phyloP scores from a whole-genome alignment of 2,329 filamentous ascomycete species.

The Hymenoscyphus fructigenus region DNA sequence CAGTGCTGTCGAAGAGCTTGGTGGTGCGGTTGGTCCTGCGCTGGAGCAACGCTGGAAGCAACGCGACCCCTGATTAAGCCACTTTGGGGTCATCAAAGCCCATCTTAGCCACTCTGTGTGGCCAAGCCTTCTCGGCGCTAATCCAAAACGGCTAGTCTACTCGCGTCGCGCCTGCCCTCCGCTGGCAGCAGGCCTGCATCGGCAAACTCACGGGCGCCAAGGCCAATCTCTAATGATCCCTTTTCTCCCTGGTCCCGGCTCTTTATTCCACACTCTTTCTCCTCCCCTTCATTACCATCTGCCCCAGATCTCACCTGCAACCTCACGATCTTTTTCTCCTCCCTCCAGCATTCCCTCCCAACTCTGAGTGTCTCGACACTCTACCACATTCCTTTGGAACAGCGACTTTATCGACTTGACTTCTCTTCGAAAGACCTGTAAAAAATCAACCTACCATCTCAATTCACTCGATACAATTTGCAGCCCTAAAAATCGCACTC shows the following conservation, averaged over 20 bases:
- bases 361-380: slow-evolving; percentile 38
- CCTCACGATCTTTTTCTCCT: slow-evolving; percentile 20
- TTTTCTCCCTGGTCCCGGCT: slow-evolving; percentile 6
- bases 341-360: slow-evolving; percentile 35
- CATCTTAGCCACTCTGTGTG: neutral
- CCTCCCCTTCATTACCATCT: slow-evolving; percentile 16
- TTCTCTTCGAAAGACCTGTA: slow-evolving; percentile 13
- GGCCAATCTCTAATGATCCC: slow-evolving; percentile 2
- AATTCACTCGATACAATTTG: slow-evolving; percentile 13
- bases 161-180: neutral
- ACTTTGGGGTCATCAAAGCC: neutral
- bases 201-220: neutral
- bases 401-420: slow-evolving; percentile 26
- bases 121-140: neutral
- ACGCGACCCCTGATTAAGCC: no score
- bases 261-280: slow-evolving; percentile 5
- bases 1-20: neutral
- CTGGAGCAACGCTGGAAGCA: neutral
- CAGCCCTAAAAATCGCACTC: slow-evolving; percentile 11
- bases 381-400: slow-evolving; percentile 41
- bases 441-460: slow-evolving; percentile 16
- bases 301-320: slow-evolving; percentile 19
- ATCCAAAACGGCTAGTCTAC: neutral
- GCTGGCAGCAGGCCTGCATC: neutral
- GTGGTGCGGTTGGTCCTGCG: neutral